Base-by-base conservation (phyloP, 2,329 filamentous ascomycete species). In the Tolypocladium pustulatum region DNA sequence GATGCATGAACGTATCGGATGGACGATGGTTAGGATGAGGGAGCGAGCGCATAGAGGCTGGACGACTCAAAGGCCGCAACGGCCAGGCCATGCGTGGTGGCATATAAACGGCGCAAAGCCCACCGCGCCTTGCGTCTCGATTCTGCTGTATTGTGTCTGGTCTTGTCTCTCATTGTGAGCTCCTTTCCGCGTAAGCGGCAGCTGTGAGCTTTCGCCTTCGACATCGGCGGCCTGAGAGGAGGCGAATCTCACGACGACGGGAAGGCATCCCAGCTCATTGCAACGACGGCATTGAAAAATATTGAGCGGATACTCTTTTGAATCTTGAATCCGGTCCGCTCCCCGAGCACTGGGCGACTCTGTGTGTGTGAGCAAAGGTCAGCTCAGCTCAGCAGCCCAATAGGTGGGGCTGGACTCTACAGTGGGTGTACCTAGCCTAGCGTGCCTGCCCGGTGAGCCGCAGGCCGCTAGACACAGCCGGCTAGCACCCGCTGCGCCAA, bases 401-500 rank as follows among this genome's bases (percentile, higher is more conserved):
- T 15, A 12, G n/a, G n/a, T 38, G 36, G 36, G 17, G 36, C 2
- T 6, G 36, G 36, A 15, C 6, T 15, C 2, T 2, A 6, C 13
- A 38, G 4, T 13, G 12, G 4, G 36, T 20, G 38, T 15, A 25
- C 43, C 43, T 49, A 25, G 43, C 17, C 13, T 49, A 49, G 43
- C 25, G 43, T 9, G 27, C 38, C 20, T 15, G 38, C 7, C 7
- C 12, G 7, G 6, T n/a, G n/a, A 10, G n/a, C n/a, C n/a, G n/a
- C n/a, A n/a, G 34, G 49, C 49, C 49, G 49, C 49, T 52, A 49
- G 15, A 32, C 17, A 4, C 20, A 52, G 49, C 49, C 17, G 46
- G 46, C 27, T n/a, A 15, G 27, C 30, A 34, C 30, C 30, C 52
- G 40, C 38, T 12, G 43, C 40, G 10, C 56, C 60, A 60, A 63